phyloP scores from a whole-genome alignment of 1,284 basidiomycete genomes.

The Tranzscheliella williamsii region DNA sequence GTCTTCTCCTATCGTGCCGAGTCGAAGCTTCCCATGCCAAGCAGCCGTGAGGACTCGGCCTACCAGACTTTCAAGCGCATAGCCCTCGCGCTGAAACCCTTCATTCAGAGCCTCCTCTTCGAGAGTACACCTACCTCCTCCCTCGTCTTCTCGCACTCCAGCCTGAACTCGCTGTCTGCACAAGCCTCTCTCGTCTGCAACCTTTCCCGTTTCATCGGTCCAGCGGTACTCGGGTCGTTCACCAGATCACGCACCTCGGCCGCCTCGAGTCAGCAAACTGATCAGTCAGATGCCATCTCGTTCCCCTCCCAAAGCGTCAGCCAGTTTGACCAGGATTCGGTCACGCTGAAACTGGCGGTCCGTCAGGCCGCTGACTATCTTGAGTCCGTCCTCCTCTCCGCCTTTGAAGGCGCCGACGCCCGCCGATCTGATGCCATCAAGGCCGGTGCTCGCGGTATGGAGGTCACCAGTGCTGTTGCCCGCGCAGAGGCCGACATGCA shows the following conservation, averaged over 20 bases:
- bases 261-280: not conserved
- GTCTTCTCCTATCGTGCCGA: constrained; percentile 36
- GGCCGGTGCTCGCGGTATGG: constrained; percentile 32
- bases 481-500: constrained; percentile 29
- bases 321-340: constrained; percentile 8
- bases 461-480: constrained; percentile 29
- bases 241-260: constrained; percentile 3
- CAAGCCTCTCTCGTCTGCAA: constrained; percentile 66
- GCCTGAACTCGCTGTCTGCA: constrained; percentile 20
- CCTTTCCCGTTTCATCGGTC: constrained; percentile 74
- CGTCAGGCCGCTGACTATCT: constrained; percentile 75
- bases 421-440: constrained; percentile 60
- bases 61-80: constrained; percentile 42
- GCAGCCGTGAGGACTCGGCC: constrained; percentile 18
- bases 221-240: constrained; percentile 42
- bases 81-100: constrained; percentile 28
- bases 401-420: constrained; percentile 80
- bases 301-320: not conserved
- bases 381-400: constrained; percentile 77
- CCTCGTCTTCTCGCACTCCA: constrained; percentile 23
- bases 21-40: constrained; percentile 23
- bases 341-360: constrained; percentile 19
- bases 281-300: not conserved
- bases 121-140: constrained; percentile 28
- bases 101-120: constrained; percentile 27